Evolutionary conservation across 768 basidiomycete genomes (phyloP).

Genomic region (Ramaria sp.): DNA sequence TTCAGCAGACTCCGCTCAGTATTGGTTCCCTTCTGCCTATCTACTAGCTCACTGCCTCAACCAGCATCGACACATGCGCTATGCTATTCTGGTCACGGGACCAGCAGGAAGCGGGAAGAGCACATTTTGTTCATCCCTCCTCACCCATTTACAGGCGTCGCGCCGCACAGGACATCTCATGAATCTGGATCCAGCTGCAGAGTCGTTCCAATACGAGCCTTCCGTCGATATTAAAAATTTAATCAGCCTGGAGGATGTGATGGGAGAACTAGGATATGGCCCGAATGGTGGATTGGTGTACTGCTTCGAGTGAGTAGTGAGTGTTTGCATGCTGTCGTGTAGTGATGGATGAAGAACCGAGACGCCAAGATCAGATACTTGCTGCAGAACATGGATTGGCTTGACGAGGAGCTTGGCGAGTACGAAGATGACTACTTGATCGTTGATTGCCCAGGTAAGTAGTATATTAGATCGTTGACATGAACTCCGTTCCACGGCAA

Average conservation of each 20-base stretch:
- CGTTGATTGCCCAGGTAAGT: constrained; percentile 79
- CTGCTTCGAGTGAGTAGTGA: constrained; percentile 92
- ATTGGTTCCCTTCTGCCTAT: background rate
- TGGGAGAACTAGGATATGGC: constrained; percentile 89
- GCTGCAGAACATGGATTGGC: constrained; percentile 95
- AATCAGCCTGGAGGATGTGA: constrained; percentile 88
- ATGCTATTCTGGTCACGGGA: constrained; percentile 84
- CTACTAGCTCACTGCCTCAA: too few species aligned
- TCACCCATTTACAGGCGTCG: constrained; percentile 79
- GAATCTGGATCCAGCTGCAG: constrained; percentile 95
- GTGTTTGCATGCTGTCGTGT: constrained; percentile 22
- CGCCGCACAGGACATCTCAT: constrained; percentile 84
- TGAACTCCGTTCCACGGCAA: background rate
- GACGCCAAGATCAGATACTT: constrained; percentile 57
- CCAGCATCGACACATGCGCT: constrained; percentile 49
- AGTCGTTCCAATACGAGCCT: constrained; percentile 87
- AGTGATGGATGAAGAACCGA: background rate
- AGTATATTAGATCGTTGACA: background rate
- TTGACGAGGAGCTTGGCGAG: constrained; percentile 89
- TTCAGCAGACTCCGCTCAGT: constrained; percentile 2
- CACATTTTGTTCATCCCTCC: constrained; percentile 79
- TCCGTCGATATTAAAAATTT: constrained; percentile 90
- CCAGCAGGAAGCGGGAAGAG: constrained; percentile 98
- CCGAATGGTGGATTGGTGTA: constrained; percentile 97
- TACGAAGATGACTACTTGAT: constrained; percentile 95